These are phyloP conservation scores for Penicillium janthinellum DNA, from an alignment of 2,329 filamentous ascomycete species.

Conservation along the genomic window DNA sequence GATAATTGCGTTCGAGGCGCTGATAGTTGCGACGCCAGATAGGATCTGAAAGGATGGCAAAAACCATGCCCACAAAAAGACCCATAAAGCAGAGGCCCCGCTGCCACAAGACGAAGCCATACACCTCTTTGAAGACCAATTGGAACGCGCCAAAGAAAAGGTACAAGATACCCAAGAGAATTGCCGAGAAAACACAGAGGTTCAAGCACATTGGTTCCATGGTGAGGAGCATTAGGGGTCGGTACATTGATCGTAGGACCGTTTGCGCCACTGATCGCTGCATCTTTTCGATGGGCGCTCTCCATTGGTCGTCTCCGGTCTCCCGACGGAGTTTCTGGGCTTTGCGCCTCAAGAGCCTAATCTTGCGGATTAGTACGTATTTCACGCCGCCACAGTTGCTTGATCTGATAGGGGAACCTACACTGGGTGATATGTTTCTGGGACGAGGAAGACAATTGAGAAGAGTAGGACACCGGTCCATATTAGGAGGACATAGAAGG, in stretches of 20 bases:
- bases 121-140: slow-evolving; percentile 72
- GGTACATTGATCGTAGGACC: slow-evolving; percentile 59
- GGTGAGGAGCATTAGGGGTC: slow-evolving; percentile 75
- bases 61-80: slow-evolving; percentile 50
- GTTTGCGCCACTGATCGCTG: slow-evolving; percentile 67
- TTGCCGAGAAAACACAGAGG: slow-evolving; percentile 78
- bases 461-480: slow-evolving; percentile 70
- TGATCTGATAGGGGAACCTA: slow-evolving; percentile 22
- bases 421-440: slow-evolving; percentile 77
- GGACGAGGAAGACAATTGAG: slow-evolving; percentile 71
- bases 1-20: slow-evolving; percentile 44
- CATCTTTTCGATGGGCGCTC: slow-evolving; percentile 73
- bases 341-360: slow-evolving; percentile 67
- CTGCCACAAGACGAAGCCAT: slow-evolving; percentile 78
- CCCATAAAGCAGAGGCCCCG: slow-evolving; percentile 74
- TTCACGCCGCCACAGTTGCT: neutral
- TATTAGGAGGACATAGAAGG: slow-evolving; percentile 81
- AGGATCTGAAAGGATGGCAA: slow-evolving; percentile 49
- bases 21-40: slow-evolving; percentile 50
- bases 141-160: slow-evolving; percentile 89
- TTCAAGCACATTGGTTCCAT: slow-evolving; percentile 84
- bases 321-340: slow-evolving; percentile 69
- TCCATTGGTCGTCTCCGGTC: slow-evolving; percentile 76
- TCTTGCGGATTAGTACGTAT: slow-evolving; percentile 47
- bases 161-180: slow-evolving; percentile 85